Percentiles rank a stretch among this genome's conserved stretches.
phyloP scores from a whole-genome alignment of 495 filamentous ascomycete species.

The Collariella sp. region DNA sequence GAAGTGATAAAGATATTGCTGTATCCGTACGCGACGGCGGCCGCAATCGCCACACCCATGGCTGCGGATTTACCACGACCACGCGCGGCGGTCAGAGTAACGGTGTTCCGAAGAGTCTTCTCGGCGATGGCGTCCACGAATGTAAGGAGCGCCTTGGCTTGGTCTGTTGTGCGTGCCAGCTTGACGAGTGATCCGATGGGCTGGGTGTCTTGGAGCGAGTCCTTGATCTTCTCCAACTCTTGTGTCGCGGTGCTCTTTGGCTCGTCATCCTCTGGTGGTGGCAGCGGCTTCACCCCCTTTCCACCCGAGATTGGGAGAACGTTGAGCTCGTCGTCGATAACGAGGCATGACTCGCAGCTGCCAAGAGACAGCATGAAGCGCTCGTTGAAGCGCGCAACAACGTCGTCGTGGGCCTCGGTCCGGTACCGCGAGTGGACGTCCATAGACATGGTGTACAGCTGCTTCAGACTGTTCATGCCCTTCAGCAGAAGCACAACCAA shows the following conservation, averaged over 20 bases:
- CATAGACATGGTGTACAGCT: slow-evolving; percentile 96
- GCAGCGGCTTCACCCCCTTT: slow-evolving; percentile 78
- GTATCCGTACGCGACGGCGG: slow-evolving; percentile 91
- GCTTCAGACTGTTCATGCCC: slow-evolving; percentile 94
- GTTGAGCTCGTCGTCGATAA: slow-evolving; percentile 96
- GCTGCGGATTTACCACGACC: slow-evolving; percentile 96
- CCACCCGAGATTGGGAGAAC: slow-evolving; percentile 95
- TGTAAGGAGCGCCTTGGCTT: slow-evolving; percentile 87
- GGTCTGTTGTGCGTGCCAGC: slow-evolving; percentile 83
- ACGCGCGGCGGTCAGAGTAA: slow-evolving; percentile 86
- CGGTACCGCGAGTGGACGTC: slow-evolving; percentile 94
- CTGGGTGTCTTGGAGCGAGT: slow-evolving; percentile 73
- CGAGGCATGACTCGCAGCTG: slow-evolving; percentile 86
- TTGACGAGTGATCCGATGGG: slow-evolving; percentile 75
- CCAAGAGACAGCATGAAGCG: slow-evolving; percentile 92
- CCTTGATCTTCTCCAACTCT: slow-evolving; percentile 82
- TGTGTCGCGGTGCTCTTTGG: slow-evolving; percentile 54
- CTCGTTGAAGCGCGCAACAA: slow-evolving; percentile 94
- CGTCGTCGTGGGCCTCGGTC: slow-evolving; percentile 93
- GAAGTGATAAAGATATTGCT: slow-evolving; percentile 99
- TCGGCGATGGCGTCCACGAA: slow-evolving; percentile 96
- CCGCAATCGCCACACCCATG: slow-evolving; percentile 86
- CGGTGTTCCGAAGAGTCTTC: slow-evolving; percentile 89
- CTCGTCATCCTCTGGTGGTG: slow-evolving; percentile 62
- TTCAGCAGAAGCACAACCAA: slow-evolving; percentile 85